Conservation (phyloP, 805 yeast genomes). For the Pichia membranifaciens region DNA sequence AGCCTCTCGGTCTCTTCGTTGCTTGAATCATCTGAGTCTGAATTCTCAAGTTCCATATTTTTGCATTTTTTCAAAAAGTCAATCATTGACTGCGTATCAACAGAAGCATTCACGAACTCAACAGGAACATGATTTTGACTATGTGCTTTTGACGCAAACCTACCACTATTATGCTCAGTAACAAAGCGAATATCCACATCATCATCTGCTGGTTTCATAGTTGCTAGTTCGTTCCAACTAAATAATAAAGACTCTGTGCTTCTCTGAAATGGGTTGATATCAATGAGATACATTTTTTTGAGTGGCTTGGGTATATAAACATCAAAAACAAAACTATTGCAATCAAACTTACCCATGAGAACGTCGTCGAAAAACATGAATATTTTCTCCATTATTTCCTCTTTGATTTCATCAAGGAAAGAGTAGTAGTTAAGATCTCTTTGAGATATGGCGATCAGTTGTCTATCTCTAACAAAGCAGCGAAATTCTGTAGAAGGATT, state of each 20-base stretch:
- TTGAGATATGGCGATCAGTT: conserved; percentile 71
- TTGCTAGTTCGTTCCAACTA: conserved; percentile 75
- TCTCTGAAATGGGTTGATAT: conserved; percentile 79
- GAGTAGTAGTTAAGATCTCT: conserved; percentile 81
- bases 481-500: conserved; percentile 93
- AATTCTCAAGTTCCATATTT: conserved; percentile 8
- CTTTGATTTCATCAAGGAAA: conserved; percentile 51
- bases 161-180: conserved; percentile 59
- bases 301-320: conserved; percentile 77
- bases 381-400: conserved; percentile 42
- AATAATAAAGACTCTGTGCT: conserved; percentile 73
- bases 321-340: conserved; percentile 63
- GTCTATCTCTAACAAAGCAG: conserved; percentile 63
- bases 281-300: conserved; percentile 61
- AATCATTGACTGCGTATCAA: conserved; percentile 62
- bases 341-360: conserved; percentile 45
- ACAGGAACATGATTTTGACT: conserved; percentile 88
- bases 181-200: conserved; percentile 55
- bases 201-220: conserved; percentile 29
- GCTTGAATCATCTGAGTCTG: not conserved
- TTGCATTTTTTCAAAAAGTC: conserved; percentile 57
- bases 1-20: not conserved
- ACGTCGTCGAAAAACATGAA: conserved; percentile 48
- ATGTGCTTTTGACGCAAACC: conserved; percentile 77
- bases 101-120: conserved; percentile 81